A percentile compares a stretch with the other conserved stretches of the same genome.
These are phyloP conservation scores for Prunus mume DNA, from an alignment of 306 rosid species.

Conservation along the genomic window DNA sequence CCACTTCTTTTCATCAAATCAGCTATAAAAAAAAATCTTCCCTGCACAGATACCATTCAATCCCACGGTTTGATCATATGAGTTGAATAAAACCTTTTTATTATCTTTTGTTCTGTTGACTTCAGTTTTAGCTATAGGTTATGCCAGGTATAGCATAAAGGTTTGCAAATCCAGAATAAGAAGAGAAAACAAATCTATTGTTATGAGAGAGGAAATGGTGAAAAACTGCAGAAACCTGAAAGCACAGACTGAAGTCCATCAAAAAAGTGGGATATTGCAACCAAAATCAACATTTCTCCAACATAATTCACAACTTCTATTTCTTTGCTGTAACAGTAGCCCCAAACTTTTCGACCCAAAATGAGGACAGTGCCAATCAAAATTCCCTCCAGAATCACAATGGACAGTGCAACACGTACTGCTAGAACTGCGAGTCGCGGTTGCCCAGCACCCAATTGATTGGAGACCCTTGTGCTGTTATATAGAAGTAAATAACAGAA, in stretches of 20 bases:
- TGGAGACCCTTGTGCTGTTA: conserved; percentile 43
- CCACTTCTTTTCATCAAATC: background rate
- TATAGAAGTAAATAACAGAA: background rate
- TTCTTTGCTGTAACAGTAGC: conserved; percentile 43
- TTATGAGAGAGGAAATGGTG: background rate
- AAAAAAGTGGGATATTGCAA: conserved; percentile 38
- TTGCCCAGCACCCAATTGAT: conserved; percentile 43
- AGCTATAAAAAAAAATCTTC: too few species aligned
- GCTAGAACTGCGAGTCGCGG: conserved; percentile 30
- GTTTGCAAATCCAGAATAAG: background rate
- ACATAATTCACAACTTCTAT: conserved; percentile 32
- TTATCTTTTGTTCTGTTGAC: background rate
- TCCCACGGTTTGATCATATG: too few species aligned
- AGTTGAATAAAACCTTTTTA: too few species aligned
- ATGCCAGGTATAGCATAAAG: background rate
- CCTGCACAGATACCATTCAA: too few species aligned
- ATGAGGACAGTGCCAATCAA: conserved; percentile 23
- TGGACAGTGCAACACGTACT: conserved; percentile 22
- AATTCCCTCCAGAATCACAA: conserved; percentile 31
- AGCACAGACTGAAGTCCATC: conserved; percentile 45
- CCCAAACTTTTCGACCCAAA: conserved; percentile 40
- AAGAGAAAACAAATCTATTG: background rate
- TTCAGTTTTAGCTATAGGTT: background rate
- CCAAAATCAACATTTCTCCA: conserved; percentile 31
- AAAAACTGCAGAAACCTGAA: conserved; percentile 20